phyloP scores from a whole-genome alignment of 1,284 basidiomycete genomes.

The Cutaneotrichosporon sp. region DNA sequence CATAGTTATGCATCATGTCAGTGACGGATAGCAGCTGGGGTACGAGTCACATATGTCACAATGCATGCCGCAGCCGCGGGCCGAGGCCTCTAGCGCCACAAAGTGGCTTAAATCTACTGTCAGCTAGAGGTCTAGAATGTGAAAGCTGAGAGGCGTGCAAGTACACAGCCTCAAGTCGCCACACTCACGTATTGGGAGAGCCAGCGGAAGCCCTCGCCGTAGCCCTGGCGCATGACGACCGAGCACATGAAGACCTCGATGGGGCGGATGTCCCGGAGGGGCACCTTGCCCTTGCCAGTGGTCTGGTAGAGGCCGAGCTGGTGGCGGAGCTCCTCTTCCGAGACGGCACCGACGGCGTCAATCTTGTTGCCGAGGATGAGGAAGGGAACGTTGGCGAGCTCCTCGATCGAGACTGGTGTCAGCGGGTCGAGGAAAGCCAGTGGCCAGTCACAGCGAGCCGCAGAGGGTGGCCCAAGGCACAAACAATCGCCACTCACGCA shows the following conservation, averaged over 20 bases:
- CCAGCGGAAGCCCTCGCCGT: conserved; percentile 99
- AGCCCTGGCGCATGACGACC: conserved; percentile 97
- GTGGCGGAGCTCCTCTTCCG: conserved; percentile 95
- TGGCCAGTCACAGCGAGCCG: background rate
- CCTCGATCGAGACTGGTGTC: conserved; percentile 67
- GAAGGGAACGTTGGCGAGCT: conserved; percentile 94
- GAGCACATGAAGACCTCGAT: conserved; percentile 99
- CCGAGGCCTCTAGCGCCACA: conserved; percentile 5
- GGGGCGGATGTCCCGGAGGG: conserved; percentile 92
- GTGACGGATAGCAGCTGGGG: background rate
- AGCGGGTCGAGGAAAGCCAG: background rate
- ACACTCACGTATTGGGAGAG: conserved; percentile 85
- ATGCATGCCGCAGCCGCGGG: conserved; percentile 18
- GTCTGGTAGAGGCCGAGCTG: conserved; percentile 96
- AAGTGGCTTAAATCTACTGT: conserved; percentile 10
- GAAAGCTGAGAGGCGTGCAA: too few relatives aligned
- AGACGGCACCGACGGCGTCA: conserved; percentile 94
- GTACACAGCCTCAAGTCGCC: background rate
- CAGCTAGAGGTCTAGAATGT: background rate
- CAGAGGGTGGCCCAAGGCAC: background rate
- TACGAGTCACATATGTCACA: conserved; percentile 1
- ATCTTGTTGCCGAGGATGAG: conserved; percentile 99
- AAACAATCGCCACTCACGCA: conserved; percentile 55
- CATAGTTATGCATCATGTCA: conserved; percentile 13
- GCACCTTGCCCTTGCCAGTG: conserved; percentile 98